Percentiles rank a stretch among this genome's conserved stretches.
Evolutionary conservation across 1,284 basidiomycete genomes (phyloP).

Genomic region (Ustilago curta): DNA sequence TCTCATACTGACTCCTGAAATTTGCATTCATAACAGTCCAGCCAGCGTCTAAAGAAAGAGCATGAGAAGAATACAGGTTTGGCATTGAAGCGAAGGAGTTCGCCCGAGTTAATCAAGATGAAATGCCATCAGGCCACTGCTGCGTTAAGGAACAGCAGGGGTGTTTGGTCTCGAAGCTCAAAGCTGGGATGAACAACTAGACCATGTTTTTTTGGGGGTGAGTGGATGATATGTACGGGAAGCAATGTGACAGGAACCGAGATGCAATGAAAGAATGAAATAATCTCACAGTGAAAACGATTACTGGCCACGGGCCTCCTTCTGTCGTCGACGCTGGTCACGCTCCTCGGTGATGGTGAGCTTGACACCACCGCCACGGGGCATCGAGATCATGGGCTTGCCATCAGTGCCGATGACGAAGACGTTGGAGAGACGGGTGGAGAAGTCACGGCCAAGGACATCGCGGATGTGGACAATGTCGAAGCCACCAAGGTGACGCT

Average conservation of each 20-base stretch:
- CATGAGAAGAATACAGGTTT: slow-evolving; percentile 33
- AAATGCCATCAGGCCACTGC: slow-evolving; percentile 6
- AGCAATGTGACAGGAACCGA: slow-evolving; percentile 10
- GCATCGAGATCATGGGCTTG: slow-evolving; percentile 97
- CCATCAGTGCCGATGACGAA: slow-evolving; percentile 95
- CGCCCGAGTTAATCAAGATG: background rate
- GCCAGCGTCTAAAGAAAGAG: background rate
- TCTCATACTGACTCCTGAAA: too few relatives aligned
- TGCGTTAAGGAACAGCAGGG: slow-evolving; percentile 7
- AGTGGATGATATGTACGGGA: slow-evolving; percentile 14
- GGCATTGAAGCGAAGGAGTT: slow-evolving; percentile 31
- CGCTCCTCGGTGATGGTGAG: slow-evolving; percentile 74
- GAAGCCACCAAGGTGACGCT: slow-evolving; percentile 97
- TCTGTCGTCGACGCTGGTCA: slow-evolving; percentile 68
- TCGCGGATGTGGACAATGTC: slow-evolving; percentile 91
- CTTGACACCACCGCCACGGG: slow-evolving; percentile 97
- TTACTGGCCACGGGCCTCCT: slow-evolving; percentile 59
- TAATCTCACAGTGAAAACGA: background rate
- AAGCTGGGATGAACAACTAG: slow-evolving; percentile 1
- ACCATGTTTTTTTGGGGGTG: slow-evolving; percentile 17
- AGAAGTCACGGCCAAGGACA: slow-evolving; percentile 84
- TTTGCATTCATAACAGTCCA: too few relatives aligned
- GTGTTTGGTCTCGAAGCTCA: slow-evolving; percentile 19
- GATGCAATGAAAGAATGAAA: slow-evolving; percentile 10
- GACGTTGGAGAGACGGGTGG: slow-evolving; percentile 87